Evolutionary conservation across 2,329 filamentous ascomycete species (phyloP), one percentile per base, ranked within the genome.

Genomic region (Talaromyces sp.): DNA sequence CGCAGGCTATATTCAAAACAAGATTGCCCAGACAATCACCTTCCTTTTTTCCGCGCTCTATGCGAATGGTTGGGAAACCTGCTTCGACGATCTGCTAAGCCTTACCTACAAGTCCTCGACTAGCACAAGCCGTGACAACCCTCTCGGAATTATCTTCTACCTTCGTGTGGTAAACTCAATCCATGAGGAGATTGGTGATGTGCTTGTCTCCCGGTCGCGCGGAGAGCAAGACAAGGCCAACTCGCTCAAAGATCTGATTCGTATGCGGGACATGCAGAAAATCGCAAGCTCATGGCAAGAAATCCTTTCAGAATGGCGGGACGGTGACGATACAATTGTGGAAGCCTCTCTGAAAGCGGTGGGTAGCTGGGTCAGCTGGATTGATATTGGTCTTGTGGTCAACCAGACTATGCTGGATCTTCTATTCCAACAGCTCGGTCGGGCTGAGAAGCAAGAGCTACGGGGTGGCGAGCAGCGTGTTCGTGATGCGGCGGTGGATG

Each of bases 361-460:
- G 60, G 91, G 91, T 33, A 94, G 93, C 71, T 99, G 94, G 93
- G 91, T 96, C 55, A 95, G 91, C 81, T 99, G 94, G 94, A 96
- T 95, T 67, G 94, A 97, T 69, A 97, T 99, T 65, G 89, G 89
- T 46, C 80, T 99, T 52, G 86, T 99, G 40, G 90, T 99, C 65
- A 96, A 95, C 72, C 85, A 92, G 69, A 84, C 87, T 49, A 94
- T 96, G 82, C 85, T 97, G 65, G 86, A 83, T 68, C 82, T 91
- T 44, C 81, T 99, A 54, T 87, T 97, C 66, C 89, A 94, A 60
- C 84, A 97, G 59, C 88, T 96, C 51, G 90, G 90, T n/a, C 88
- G 87, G 72, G 80, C 85, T 73, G 72, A 82, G 67, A 82, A 85
- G 70, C 68, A 81, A 58, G 74, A 80, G 65, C 75, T 84, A 65